A percentile compares a stretch with the other conserved stretches of the same genome.
Evolutionary conservation across 345 rosid species (phyloP).

Genomic region (Acer saccharum): DNA sequence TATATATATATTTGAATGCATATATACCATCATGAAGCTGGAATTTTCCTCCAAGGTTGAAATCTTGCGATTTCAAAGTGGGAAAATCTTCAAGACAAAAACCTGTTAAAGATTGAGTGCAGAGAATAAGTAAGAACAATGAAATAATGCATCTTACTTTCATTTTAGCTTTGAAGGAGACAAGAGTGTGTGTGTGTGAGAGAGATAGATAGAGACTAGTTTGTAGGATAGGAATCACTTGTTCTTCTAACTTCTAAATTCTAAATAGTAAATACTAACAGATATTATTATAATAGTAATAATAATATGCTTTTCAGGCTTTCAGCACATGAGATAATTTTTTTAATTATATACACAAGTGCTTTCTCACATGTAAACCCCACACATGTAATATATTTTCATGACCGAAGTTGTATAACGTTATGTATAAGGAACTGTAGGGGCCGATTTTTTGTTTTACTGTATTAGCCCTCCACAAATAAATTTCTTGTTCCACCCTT

Average conservation of each 20-base stretch:
- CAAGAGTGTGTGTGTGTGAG: too few species aligned
- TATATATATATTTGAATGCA: background rate
- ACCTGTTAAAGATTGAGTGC: conserved; percentile 16
- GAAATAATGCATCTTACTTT: conserved; percentile 14
- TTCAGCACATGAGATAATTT: too few species aligned
- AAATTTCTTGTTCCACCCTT: too few species aligned
- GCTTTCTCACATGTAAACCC: too few species aligned
- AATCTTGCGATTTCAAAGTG: conserved; percentile 2
- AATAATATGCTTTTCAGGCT: too few species aligned
- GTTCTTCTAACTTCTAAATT: too few species aligned
- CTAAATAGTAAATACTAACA: background rate
- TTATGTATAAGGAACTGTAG: too few species aligned
- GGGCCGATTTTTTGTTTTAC: too few species aligned
- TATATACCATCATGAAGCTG: conserved; percentile 28
- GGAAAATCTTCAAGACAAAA: conserved; percentile 18
- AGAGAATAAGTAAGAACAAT: conserved; percentile 27
- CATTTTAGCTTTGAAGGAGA: conserved; percentile 6
- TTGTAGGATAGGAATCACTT: background rate
- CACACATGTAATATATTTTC: too few species aligned
- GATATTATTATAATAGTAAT: background rate
- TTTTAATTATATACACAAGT: too few species aligned
- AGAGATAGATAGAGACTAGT: background rate
- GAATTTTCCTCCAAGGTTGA: conserved; percentile 10
- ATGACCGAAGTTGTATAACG: too few species aligned
- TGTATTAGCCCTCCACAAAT: too few species aligned